Evolutionary conservation across 257 asterid species (phyloP).

Genomic region (Rauvolfia tetraphylla): DNA sequence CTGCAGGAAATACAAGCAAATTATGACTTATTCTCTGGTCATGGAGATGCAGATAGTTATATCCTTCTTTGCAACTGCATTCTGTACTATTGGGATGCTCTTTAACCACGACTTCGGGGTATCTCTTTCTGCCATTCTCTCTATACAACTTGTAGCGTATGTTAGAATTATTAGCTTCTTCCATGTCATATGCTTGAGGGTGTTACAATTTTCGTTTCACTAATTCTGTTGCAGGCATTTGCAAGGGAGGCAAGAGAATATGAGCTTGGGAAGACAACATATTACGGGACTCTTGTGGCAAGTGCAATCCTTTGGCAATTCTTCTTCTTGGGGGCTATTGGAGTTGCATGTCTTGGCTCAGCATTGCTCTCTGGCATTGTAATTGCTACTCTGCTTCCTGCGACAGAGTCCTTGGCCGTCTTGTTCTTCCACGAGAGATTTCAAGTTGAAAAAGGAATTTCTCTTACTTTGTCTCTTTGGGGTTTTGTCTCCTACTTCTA

Average conservation of each 20-base stretch:
- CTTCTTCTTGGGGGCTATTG: conserved; percentile 25
- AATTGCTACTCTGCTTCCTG: conserved; percentile 26
- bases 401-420: conserved; percentile 23
- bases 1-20: conserved; percentile 20
- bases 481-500: conserved; percentile 33
- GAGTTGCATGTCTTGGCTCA: conserved; percentile 23
- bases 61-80: conserved; percentile 24
- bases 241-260: conserved; percentile 21
- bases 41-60: conserved; percentile 31
- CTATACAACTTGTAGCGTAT: too few relatives aligned
- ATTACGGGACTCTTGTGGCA: conserved; percentile 17
- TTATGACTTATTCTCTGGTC: conserved; percentile 24
- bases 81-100: conserved; percentile 31
- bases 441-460: conserved; percentile 24
- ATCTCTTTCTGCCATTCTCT: neutral
- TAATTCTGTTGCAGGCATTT: conserved; percentile 20
- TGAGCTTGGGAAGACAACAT: conserved; percentile 20
- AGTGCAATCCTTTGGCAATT: conserved; percentile 19
- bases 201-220: neutral
- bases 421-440: conserved; percentile 23
- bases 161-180: neutral
- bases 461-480: conserved; percentile 31
- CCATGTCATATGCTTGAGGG: neutral
- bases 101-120: conserved; percentile 28
- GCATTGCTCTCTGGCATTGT: conserved; percentile 28